Evolutionary conservation across 2,329 filamentous ascomycete genomes (phyloP).

Genomic region (Claviceps humidiphila): DNA sequence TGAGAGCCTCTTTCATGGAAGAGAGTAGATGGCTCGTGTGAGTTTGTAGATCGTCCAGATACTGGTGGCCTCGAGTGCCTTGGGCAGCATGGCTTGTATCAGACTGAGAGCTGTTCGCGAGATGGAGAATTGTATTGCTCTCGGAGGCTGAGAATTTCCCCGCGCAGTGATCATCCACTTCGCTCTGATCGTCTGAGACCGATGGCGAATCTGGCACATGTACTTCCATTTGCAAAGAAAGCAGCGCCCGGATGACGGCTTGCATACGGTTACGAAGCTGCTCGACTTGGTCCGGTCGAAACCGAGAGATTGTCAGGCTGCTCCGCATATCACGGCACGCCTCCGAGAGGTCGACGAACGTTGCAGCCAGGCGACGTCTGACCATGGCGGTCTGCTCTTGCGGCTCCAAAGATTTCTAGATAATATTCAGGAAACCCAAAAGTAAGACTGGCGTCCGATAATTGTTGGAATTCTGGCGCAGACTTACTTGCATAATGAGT

Average conservation of each 20-base stretch:
- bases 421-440: background rate
- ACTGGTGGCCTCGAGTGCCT: background rate
- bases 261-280: conserved; percentile 42
- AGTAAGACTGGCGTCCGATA: background rate
- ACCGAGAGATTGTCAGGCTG: conserved; percentile 42
- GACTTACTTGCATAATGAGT: conserved; percentile 29
- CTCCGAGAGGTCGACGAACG: conserved; percentile 42
- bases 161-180: conserved; percentile 8
- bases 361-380: conserved; percentile 32
- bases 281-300: conserved; percentile 35
- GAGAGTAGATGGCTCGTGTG: conserved; percentile 34
- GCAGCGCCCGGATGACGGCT: conserved; percentile 37
- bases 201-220: conserved; percentile 26
- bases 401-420: conserved; percentile 20
- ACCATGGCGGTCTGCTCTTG: conserved; percentile 16
- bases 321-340: conserved; percentile 42
- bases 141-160: background rate
- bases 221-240: conserved; percentile 37
- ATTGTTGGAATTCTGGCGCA: background rate
- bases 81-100: background rate
- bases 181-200: conserved; percentile 7
- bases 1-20: conserved; percentile 31
- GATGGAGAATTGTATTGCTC: background rate
- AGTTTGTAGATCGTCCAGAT: conserved; percentile 21
- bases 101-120: background rate